These are phyloP conservation scores for Hortaea werneckii DNA, from an alignment of 2,329 filamentous ascomycete species.

Conservation along the genomic window DNA sequence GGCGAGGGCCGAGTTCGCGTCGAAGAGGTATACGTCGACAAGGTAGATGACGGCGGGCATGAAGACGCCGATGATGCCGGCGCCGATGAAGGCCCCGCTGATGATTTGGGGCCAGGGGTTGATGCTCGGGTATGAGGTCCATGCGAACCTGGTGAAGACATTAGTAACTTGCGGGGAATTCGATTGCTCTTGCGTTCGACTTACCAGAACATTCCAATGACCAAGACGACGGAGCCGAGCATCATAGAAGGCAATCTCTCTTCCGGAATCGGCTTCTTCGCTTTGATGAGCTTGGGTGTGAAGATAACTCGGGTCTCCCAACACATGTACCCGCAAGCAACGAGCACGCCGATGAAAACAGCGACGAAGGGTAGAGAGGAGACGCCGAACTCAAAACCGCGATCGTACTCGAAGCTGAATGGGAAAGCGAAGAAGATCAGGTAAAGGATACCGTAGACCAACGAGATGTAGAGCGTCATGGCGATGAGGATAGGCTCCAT, in stretches of 20 bases:
- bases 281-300: slow-evolving; percentile 9
- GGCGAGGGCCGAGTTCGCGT: slow-evolving; percentile 24
- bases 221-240: slow-evolving; percentile 38
- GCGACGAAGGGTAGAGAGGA: slow-evolving; percentile 35
- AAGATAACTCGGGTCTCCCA: slow-evolving; percentile 11
- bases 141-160: slow-evolving; percentile 42
- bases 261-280: slow-evolving; percentile 23
- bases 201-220: slow-evolving; percentile 42
- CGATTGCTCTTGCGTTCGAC: neutral
- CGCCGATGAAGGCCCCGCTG: slow-evolving; percentile 32
- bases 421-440: slow-evolving; percentile 41
- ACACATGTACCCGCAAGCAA: slow-evolving; percentile 15
- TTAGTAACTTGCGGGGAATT: neutral
- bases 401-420: slow-evolving; percentile 32
- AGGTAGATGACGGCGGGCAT: slow-evolving; percentile 33
- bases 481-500: slow-evolving; percentile 40
- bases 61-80: slow-evolving; percentile 36
- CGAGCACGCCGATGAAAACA: slow-evolving; percentile 31
- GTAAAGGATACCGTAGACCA: slow-evolving; percentile 28
- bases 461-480: slow-evolving; percentile 34
- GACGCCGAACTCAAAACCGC: slow-evolving; percentile 32
- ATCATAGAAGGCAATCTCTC: slow-evolving; percentile 41
- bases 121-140: slow-evolving; percentile 38
- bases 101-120: slow-evolving; percentile 33
- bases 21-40: slow-evolving; percentile 34